These are phyloP conservation scores for Pyricularia sp. DNA, from an alignment of 2,329 filamentous ascomycete species.

Conservation along the genomic window DNA sequence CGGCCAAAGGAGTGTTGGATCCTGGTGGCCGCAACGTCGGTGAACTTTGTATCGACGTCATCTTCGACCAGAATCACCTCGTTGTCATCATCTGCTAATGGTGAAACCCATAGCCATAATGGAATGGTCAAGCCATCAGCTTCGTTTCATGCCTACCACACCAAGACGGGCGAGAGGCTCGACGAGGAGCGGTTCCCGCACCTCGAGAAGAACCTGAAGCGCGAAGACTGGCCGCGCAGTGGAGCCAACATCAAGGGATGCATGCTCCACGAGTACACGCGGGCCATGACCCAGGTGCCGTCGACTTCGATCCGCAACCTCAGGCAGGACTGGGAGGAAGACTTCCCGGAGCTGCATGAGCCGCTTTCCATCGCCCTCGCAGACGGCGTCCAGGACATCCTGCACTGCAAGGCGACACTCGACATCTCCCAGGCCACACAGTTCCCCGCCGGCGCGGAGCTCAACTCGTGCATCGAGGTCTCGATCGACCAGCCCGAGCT, in stretches of 20 bases:
- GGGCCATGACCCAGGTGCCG: conserved; percentile 42
- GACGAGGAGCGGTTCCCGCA: conserved; percentile 43
- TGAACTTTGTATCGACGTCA: conserved; percentile 38
- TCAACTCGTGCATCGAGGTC: conserved; percentile 50
- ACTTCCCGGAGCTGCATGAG: conserved; percentile 46
- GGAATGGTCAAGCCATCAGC: not conserved
- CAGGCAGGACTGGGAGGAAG: conserved; percentile 45
- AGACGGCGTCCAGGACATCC: conserved; percentile 43
- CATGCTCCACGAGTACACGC: conserved; percentile 50
- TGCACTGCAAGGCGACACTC: conserved; percentile 54
- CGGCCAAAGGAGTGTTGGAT: conserved; percentile 51
- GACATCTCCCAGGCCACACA: conserved; percentile 47
- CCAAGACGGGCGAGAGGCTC: conserved; percentile 29
- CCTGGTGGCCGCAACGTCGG: conserved; percentile 44
- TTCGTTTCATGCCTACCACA: conserved; percentile 25
- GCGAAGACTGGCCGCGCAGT: conserved; percentile 34
- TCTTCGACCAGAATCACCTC: conserved; percentile 14
- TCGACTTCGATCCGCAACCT: conserved; percentile 46
- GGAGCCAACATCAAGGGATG: conserved; percentile 35
- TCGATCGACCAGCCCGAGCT: conserved; percentile 43
- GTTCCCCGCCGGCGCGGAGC: conserved; percentile 50
- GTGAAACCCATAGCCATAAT: conserved; percentile 5
- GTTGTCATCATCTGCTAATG: not conserved
- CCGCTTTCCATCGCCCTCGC: conserved; percentile 36
- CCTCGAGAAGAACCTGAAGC: conserved; percentile 43